These are phyloP conservation scores for Cryphonectria japonica DNA, from an alignment of 2,329 filamentous ascomycete species.

Conservation along the genomic window DNA sequence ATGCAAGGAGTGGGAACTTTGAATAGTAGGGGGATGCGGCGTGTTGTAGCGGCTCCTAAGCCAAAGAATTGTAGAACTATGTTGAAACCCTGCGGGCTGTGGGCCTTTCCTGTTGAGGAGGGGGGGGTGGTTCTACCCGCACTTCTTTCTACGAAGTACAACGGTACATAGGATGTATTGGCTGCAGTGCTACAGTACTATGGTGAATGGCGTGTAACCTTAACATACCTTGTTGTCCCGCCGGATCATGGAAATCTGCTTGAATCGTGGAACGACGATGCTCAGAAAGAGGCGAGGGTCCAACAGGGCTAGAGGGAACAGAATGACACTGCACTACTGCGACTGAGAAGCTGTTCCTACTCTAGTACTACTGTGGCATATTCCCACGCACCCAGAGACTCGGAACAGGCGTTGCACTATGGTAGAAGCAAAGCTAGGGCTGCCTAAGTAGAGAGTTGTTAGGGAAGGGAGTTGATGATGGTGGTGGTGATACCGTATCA, in stretches of 20 bases:
- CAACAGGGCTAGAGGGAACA: not conserved
- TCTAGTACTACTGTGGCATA: not conserved
- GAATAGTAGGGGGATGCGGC: not conserved
- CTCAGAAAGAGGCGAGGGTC: not conserved
- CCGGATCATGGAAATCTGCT: not conserved
- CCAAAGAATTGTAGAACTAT: not conserved
- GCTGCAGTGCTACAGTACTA: not conserved
- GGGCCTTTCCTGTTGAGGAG: not conserved
- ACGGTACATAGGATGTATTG: too few relatives aligned
- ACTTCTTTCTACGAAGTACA: not conserved
- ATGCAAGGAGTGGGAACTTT: not conserved
- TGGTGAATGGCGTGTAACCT: not conserved
- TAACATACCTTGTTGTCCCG: not conserved
- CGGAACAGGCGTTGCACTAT: not conserved
- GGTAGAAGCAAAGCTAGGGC: not conserved
- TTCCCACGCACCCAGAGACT: not conserved
- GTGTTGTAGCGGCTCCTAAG: not conserved
- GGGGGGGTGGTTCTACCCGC: too few relatives aligned
- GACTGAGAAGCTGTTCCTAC: not conserved
- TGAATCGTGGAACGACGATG: not conserved
- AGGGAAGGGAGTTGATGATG: not conserved
- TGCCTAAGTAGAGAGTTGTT: not conserved
- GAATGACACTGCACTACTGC: not conserved
- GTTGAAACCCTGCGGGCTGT: not conserved
- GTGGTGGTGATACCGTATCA: not conserved